Evolutionary conservation across 1,284 basidiomycete genomes (phyloP).

Genomic region (Albatrellus sp.): DNA sequence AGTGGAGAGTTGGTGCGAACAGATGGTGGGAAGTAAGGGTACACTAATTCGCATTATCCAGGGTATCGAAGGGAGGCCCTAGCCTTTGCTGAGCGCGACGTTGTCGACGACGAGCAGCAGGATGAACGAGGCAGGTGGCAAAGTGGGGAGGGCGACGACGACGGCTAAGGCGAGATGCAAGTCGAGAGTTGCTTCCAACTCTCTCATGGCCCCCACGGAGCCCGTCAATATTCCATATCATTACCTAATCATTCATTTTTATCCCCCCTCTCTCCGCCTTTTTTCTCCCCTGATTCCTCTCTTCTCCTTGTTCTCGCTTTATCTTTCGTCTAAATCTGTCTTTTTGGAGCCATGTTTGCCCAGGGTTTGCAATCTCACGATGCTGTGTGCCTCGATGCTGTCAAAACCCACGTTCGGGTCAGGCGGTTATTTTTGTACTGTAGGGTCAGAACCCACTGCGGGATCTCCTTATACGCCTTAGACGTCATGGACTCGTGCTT

Average conservation of each 20-base stretch:
- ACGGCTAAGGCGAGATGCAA: constrained; percentile 12
- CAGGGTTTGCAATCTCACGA: not conserved
- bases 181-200: constrained; percentile 6
- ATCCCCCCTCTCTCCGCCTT: too few species aligned
- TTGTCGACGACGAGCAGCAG: constrained; percentile 8
- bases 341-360: not conserved
- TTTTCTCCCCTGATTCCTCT: not conserved
- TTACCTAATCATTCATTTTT: not conserved
- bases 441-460: too few species aligned
- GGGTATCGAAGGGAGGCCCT: constrained; percentile 10
- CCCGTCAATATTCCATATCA: not conserved
- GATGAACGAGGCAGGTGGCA: constrained; percentile 6
- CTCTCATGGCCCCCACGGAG: constrained; percentile 1
- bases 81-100: constrained; percentile 8
- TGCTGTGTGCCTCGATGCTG: too few species aligned
- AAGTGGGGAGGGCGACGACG: constrained; percentile 7
- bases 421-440: too few species aligned
- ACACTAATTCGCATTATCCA: constrained; percentile 32
- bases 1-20: constrained; percentile 7
- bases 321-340: not conserved
- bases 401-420: too few species aligned
- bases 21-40: constrained; percentile 6
- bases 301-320: not conserved
- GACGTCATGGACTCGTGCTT: too few species aligned
- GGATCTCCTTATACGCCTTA: too few species aligned